A percentile compares a stretch with the other conserved stretches of the same genome.
phyloP scores from a whole-genome alignment of 257 asterid species.

The Primulina tabacum region DNA sequence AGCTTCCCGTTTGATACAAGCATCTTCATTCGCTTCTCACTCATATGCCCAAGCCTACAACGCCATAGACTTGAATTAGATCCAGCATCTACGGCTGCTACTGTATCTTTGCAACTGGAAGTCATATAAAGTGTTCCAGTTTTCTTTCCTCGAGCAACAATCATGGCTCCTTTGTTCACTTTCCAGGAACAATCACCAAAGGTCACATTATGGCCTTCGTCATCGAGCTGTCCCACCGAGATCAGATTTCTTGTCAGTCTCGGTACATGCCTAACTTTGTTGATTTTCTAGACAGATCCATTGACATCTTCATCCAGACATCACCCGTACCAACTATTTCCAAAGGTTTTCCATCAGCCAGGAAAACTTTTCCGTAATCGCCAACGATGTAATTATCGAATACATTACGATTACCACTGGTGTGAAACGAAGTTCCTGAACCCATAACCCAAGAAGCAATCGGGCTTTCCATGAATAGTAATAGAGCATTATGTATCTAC shows the following conservation, averaged over 20 bases:
- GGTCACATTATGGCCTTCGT: no score
- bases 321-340: not conserved
- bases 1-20: not conserved
- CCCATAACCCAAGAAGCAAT: not conserved
- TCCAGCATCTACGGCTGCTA: not conserved
- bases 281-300: no score
- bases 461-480: not conserved
- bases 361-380: not conserved
- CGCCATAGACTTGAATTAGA: not conserved
- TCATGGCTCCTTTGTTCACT: not conserved
- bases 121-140: not conserved
- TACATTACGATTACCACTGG: not conserved
- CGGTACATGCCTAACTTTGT: no score
- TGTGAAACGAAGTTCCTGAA: not conserved
- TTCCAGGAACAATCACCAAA: not conserved
- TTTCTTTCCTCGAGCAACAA: not conserved
- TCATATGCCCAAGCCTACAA: not conserved
- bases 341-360: not conserved
- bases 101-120: not conserved
- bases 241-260: no score
- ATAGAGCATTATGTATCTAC: not conserved
- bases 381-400: not conserved
- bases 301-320: not conserved
- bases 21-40: not conserved
- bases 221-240: no score